Evolutionary conservation across 1,284 basidiomycete species (phyloP), one percentile per base, ranked within the genome.

Genomic region (Schizopora paradoxa): DNA sequence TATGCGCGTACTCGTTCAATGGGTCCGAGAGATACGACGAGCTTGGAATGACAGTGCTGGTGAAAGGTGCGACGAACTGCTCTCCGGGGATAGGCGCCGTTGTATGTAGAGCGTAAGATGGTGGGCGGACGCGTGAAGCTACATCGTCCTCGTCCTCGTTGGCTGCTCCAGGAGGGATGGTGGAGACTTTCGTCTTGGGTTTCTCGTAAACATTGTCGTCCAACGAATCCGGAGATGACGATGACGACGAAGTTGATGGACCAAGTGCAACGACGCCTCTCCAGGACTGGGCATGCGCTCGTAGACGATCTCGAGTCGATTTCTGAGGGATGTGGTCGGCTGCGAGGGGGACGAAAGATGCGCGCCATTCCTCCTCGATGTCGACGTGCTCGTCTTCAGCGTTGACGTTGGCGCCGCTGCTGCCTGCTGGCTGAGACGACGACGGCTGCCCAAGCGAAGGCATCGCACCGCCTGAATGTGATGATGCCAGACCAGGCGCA

Each of bases 1-100:
- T 68, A 50, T 81, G 77, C 0, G 82, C 80, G 53, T 86, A 86
- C 1, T 73, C 74, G 55, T 86, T 87, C 41, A 83, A 68, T 0
- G 78, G 78, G 49, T 85, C 82, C 6, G 73, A 62, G 31, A 87
- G 70, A 55, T 89, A 86, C 0, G 67, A 59, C 1, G 77, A 65
- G 7, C 78, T 76, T 0, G 82, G 79, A 18, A 77, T 74, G 49
- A 86, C 75, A 4, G 72, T 65, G 16, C 75, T 73, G 0, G 72
- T 72, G 54, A 72, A 82, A 0, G 77, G 77, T 1, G 78, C 68
- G 41, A 86, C 74, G 37, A 79, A 63, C 8, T 64, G 57, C 8
- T 68, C 56, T 0, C 72, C 68, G 0, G 71, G 67, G 25, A 84
- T 69, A 1, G 76, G 66, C 6, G 65, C 54, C 1, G 73, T 73